These are phyloP conservation scores for Trapa bicornis DNA, from an alignment of 345 rosid genomes.

Conservation along the genomic window DNA sequence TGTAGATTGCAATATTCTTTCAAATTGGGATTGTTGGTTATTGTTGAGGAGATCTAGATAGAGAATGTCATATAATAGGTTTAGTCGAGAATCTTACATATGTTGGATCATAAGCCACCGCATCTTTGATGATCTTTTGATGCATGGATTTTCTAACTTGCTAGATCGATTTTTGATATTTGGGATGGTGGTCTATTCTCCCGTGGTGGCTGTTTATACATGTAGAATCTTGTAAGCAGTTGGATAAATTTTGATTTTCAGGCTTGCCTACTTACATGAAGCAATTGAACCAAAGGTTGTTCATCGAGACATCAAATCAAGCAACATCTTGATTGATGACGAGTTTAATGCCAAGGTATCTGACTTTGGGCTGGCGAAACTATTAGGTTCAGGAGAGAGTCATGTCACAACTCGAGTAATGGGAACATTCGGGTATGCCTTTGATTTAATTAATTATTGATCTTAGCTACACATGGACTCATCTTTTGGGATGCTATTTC, in stretches of 20 bases:
- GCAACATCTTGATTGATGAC: conserved; percentile 85
- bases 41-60: no score
- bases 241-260: conserved; percentile 18
- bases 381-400: conserved; percentile 77
- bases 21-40: no score
- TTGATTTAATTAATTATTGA: conserved; percentile 5
- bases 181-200: not conserved
- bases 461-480: not conserved
- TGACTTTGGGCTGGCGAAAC: conserved; percentile 96
- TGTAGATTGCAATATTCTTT: not conserved
- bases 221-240: not conserved
- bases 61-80: no score
- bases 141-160: no score
- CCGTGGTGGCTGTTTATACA: not conserved
- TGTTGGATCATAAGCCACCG: no score
- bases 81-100: no score
- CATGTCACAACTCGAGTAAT: conserved; percentile 93
- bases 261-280: conserved; percentile 97
- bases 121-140: no score
- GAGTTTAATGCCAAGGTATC: conserved; percentile 85
- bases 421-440: conserved; percentile 93
- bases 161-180: not conserved
- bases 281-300: conserved; percentile 97
- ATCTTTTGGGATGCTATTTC: conserved; percentile 5
- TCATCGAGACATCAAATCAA: conserved; percentile 91